Conservation (phyloP, 2,329 filamentous ascomycete genomes). For the Ilyonectria destructans region DNA sequence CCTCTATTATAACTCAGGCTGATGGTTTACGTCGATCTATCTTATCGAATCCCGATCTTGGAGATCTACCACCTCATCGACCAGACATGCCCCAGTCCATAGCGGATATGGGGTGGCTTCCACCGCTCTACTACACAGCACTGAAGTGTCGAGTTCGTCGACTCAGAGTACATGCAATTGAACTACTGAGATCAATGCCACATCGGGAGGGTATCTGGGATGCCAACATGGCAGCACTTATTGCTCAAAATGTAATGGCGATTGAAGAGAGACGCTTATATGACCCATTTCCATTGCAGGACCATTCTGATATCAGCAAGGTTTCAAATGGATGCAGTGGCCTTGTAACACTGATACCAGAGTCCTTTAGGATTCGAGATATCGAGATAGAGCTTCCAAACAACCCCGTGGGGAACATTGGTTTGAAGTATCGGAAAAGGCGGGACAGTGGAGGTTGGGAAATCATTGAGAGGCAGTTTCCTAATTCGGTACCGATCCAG, state of each 20-base stretch:
- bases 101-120: constrained; percentile 62
- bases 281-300: neutral
- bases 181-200: constrained; percentile 48
- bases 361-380: constrained; percentile 8
- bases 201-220: constrained; percentile 64
- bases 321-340: neutral
- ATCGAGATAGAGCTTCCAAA: constrained; percentile 9
- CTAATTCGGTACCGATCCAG: too few relatives aligned
- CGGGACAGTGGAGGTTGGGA: neutral
- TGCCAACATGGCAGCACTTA: constrained; percentile 48
- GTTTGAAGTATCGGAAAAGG: constrained; percentile 1
- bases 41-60: constrained; percentile 16
- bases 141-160: constrained; percentile 63
- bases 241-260: constrained; percentile 56
- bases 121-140: constrained; percentile 63
- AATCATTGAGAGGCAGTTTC: neutral
- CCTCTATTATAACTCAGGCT: constrained; percentile 50
- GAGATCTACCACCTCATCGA: constrained; percentile 26
- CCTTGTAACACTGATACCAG: neutral
- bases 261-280: constrained; percentile 55
- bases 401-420: neutral
- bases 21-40: constrained; percentile 28
- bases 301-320: neutral
- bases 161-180: constrained; percentile 58
- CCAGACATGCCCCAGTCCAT: constrained; percentile 53